A percentile compares a stretch with the other conserved stretches of the same genome.
Evolutionary conservation across 768 basidiomycete species (phyloP).

Genomic region (Suillus spraguei): DNA sequence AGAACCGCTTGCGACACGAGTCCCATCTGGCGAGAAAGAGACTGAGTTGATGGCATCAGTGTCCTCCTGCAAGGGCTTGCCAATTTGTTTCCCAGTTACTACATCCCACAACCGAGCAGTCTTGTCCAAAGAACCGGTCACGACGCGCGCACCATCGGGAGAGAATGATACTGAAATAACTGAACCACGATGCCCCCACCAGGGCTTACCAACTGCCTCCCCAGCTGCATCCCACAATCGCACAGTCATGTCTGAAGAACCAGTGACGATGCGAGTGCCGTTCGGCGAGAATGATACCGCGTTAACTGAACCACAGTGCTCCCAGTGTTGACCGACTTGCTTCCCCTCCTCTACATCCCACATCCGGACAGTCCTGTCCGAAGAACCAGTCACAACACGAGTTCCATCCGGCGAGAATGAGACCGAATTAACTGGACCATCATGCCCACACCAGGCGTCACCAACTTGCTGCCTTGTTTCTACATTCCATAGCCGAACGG

Average conservation of each 20-base stretch:
- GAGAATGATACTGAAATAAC: constrained; percentile 8
- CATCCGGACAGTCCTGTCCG: not conserved
- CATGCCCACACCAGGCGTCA: constrained; percentile 4
- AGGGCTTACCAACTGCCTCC: constrained; percentile 4
- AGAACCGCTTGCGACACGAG: not conserved
- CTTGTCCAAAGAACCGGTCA: constrained; percentile 2
- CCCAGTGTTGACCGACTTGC: not conserved
- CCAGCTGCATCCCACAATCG: constrained; percentile 25
- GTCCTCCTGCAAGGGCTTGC: not conserved
- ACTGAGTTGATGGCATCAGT: not conserved
- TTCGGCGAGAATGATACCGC: constrained; percentile 9
- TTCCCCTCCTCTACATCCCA: not conserved
- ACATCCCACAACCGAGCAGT: not conserved
- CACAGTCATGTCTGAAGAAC: constrained; percentile 17
- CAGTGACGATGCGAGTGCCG: constrained; percentile 17
- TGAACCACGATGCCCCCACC: not conserved
- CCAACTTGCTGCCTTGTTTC: constrained; percentile 6
- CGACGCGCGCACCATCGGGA: not conserved
- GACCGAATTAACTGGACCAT: constrained; percentile 4
- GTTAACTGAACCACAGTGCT: not conserved
- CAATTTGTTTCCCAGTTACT: not conserved
- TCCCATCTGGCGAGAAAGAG: constrained; percentile 10
- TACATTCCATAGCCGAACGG: constrained; percentile 8
- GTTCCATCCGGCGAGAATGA: constrained; percentile 16
- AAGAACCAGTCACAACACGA: not conserved